Evolutionary conservation across 2,329 filamentous ascomycete species (phyloP).

Genomic region (Erysiphe neolycopersici): DNA sequence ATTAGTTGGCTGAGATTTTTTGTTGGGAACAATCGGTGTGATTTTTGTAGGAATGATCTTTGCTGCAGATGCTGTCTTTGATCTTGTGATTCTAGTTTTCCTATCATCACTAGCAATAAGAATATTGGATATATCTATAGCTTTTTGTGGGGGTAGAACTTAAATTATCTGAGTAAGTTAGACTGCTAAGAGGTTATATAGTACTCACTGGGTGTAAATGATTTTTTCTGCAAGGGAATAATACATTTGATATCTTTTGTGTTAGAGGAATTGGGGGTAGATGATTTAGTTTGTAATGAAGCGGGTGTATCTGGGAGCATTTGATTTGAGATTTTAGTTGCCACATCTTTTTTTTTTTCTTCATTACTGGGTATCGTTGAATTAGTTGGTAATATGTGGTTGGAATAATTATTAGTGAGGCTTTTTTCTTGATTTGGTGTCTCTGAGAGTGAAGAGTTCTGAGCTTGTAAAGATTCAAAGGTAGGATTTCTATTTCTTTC

Average conservation of each 20-base stretch:
- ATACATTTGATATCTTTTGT: too few species aligned
- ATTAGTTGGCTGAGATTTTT: not conserved
- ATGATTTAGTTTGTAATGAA: not conserved
- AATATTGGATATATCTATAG: not conserved
- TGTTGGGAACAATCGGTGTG: not conserved
- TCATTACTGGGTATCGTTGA: not conserved
- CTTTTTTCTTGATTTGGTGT: not conserved
- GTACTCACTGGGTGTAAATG: conserved; percentile 1
- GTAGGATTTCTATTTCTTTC: not conserved
- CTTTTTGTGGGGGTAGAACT: conserved; percentile 1
- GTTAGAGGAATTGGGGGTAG: too few species aligned
- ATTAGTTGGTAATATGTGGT: not conserved
- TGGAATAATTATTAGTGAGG: not conserved
- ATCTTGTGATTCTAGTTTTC: not conserved
- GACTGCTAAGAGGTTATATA: not conserved
- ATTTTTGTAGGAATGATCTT: conserved; percentile 1
- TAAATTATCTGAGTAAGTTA: not conserved
- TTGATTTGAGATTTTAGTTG: not conserved
- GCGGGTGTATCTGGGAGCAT: not conserved
- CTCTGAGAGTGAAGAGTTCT: not conserved
- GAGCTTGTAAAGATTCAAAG: not conserved
- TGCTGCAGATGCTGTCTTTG: not conserved
- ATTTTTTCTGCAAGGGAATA: not conserved
- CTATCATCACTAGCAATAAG: not conserved
- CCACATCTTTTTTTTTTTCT: not conserved